phyloP scores from a whole-genome alignment of 768 basidiomycete genomes.

The Amylocystis lapponica region DNA sequence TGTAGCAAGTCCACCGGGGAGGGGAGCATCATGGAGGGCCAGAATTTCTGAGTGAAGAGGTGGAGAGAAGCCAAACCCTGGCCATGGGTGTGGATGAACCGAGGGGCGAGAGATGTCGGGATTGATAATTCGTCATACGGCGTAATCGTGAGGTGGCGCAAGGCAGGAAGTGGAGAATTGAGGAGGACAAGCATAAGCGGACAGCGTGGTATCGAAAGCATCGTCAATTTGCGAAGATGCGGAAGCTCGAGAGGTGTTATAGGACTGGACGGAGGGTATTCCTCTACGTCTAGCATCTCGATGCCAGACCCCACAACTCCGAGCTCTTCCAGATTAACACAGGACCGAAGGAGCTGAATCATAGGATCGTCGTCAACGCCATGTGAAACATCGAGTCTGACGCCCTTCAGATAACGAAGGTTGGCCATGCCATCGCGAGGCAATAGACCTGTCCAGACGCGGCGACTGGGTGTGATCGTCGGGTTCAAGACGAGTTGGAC shows the following conservation, averaged over 20 bases:
- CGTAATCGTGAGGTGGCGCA: constrained; percentile 62
- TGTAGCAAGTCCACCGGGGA: constrained; percentile 20
- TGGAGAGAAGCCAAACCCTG: constrained; percentile 50
- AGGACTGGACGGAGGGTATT: constrained; percentile 20
- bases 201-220: constrained; percentile 65
- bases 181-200: constrained; percentile 58
- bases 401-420: constrained; percentile 47
- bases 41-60: constrained; percentile 60
- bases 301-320: constrained; percentile 58
- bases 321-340: constrained; percentile 54
- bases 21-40: constrained; percentile 23
- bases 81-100: constrained; percentile 59
- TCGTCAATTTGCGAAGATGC: constrained; percentile 49
- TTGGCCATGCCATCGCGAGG: constrained; percentile 45
- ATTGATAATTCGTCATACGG: constrained; percentile 67
- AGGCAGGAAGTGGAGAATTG: constrained; percentile 51
- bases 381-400: constrained; percentile 34
- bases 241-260: constrained; percentile 48
- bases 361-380: constrained; percentile 45
- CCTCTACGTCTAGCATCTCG: constrained; percentile 45
- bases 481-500: constrained; percentile 47
- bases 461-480: constrained; percentile 53
- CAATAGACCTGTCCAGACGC: constrained; percentile 47
- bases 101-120: constrained; percentile 50
- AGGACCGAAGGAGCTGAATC: constrained; percentile 49